Percentiles rank a stretch among this genome's conserved stretches.
Conservation (phyloP, 139 green algal genomes). For the Ulvella scutata region DNA sequence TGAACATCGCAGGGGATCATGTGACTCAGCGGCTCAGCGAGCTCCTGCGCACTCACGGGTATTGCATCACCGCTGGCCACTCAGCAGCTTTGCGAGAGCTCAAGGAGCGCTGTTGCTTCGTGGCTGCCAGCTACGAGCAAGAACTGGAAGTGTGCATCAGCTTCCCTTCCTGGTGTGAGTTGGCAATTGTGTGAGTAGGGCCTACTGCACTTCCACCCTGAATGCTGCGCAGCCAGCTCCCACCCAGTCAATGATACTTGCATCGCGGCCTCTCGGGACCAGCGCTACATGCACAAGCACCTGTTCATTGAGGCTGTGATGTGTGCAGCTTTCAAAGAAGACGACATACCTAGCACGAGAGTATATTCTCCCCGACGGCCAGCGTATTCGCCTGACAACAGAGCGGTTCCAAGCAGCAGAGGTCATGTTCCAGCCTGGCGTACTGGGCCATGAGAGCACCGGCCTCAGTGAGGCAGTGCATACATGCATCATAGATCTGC, state of each 20-base stretch:
- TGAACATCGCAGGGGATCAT: constrained; percentile 59
- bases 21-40: constrained; percentile 57
- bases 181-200: too few relatives aligned
- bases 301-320: neutral
- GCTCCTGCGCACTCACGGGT: constrained; percentile 50
- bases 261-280: neutral
- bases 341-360: neutral
- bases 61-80: constrained; percentile 45
- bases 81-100: constrained; percentile 44
- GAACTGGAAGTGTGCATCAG: constrained; percentile 24
- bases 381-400: neutral
- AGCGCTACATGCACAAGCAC: neutral
- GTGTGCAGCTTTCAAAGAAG: neutral
- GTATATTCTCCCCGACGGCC: neutral
- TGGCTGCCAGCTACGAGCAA: constrained; percentile 33
- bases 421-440: neutral
- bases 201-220: too few relatives aligned
- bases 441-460: neutral
- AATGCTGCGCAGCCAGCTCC: too few relatives aligned
- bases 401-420: neutral
- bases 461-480: neutral
- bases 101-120: constrained; percentile 69
- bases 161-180: neutral
- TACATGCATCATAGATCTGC: neutral
- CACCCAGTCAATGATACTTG: too few relatives aligned